Base-by-base conservation (phyloP, 345 rosid species). In the Populus simonii region DNA sequence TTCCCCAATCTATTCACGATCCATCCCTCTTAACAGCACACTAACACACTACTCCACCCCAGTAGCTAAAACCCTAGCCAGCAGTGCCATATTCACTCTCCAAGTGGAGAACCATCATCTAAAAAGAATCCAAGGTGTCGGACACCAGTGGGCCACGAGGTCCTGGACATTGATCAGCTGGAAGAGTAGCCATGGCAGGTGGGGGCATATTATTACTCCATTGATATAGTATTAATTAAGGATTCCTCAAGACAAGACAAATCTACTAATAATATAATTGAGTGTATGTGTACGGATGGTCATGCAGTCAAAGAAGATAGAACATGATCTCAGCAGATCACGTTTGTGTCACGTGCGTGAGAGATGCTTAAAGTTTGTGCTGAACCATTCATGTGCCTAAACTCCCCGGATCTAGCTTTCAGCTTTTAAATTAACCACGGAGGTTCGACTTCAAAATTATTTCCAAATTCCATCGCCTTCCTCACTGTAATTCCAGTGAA, bases 61-160 rank as follows among this genome's bases (percentile, higher is more conserved):
- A 33, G 6, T 33, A 31, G 33, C 33, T 31, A 31, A 15, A 53
- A 15, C 75, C 31, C 8, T 18, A 17, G n/a, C 41, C 39, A 49
- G 22, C 23, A 31, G 8, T 47, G 43, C 33, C 78, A 51, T 67
- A 27, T 62, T 68, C 27, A 8, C 20, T 78, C 47, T 68, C 39
- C 70, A n/a, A 67, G 66, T 73, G 39, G 13, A 38, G 36, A 72
- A 33, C 0, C 23, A 16, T 5, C 41, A 41, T 16, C 0, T 4
- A 51, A 41, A 63, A 69, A 61, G 82, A 72, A 76, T 76, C 83
- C 83, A 57, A 81, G 38, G 77, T 35, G 68, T 49, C 51, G 25
- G 53, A 51, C 77, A 53, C 73, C 25, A 66, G 69, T 35, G 39
- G 68, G 73, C 62, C 78, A 70, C 62, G 18, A 38, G 20, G 36